Evolutionary conservation across 192 early-diverging fungal species (phyloP).

Genomic region (Backusella tarrabulga): DNA sequence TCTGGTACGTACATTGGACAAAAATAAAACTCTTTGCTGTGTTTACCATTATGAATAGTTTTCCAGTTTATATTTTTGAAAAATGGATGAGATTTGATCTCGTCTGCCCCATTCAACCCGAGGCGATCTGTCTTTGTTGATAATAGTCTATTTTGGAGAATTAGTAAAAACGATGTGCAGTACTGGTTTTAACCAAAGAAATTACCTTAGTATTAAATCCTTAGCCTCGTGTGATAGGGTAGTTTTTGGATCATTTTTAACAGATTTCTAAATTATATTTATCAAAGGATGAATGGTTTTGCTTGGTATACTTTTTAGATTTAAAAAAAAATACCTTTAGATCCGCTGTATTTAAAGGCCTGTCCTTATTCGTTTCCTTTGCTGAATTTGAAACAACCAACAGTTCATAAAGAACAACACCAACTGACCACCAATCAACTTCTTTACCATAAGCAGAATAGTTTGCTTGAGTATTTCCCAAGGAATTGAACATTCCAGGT

Average conservation of each 20-base stretch:
- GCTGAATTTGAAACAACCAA: conserved; percentile 30
- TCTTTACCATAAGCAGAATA: conserved; percentile 69
- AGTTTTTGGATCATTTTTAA: conserved; percentile 37
- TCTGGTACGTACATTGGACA: background rate
- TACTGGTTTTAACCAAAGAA: background rate
- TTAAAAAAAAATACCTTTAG: background rate
- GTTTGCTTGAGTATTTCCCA: conserved; percentile 67
- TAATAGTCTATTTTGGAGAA: conserved; percentile 54
- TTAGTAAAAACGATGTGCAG: background rate
- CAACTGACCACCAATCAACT: conserved; percentile 89
- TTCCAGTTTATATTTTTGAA: conserved; percentile 66
- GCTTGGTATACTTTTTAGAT: background rate
- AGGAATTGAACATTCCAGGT: conserved; percentile 89
- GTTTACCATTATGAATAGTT: conserved; percentile 45
- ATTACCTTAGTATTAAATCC: conserved; percentile 63
- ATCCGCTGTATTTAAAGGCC: background rate
- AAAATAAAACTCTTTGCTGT: background rate
- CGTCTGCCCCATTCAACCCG: conserved; percentile 56
- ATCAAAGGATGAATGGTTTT: background rate
- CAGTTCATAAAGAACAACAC: conserved; percentile 85
- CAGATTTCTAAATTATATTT: background rate
- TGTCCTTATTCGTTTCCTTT: background rate
- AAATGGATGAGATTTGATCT: conserved; percentile 68
- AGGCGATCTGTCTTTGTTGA: conserved; percentile 68
- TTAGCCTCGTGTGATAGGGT: conserved; percentile 59